Percentiles rank a stretch among this genome's conserved stretches.
These are phyloP conservation scores for Arthroderma sp. DNA, from an alignment of 2,329 filamentous ascomycete genomes.

Conservation along the genomic window DNA sequence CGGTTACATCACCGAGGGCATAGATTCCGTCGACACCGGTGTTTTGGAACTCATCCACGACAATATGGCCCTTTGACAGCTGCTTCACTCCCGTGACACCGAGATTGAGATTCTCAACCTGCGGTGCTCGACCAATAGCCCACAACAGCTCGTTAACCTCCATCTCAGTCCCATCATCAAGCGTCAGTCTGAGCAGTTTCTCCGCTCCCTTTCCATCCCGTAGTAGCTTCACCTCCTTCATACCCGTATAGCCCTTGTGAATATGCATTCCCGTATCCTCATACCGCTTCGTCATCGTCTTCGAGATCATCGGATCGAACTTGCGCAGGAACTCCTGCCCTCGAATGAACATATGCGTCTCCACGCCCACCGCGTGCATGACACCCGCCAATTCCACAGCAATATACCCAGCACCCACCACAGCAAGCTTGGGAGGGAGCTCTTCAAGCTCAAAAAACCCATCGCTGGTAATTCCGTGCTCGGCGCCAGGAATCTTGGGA, in stretches of 20 bases:
- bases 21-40: slow-evolving; percentile 35
- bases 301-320: slow-evolving; percentile 41
- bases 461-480: slow-evolving; percentile 39
- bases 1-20: slow-evolving; percentile 39
- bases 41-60: slow-evolving; percentile 40
- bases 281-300: slow-evolving; percentile 39
- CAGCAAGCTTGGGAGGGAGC: slow-evolving; percentile 37
- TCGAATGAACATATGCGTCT: slow-evolving; percentile 39
- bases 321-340: slow-evolving; percentile 36
- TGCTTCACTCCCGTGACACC: slow-evolving; percentile 31
- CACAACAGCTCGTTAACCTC: slow-evolving; percentile 39
- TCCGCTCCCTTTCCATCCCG: slow-evolving; percentile 33
- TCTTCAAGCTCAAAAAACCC: slow-evolving; percentile 39
- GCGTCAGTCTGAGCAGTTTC: slow-evolving; percentile 33
- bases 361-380: slow-evolving; percentile 35
- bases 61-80: slow-evolving; percentile 27
- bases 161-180: slow-evolving; percentile 30
- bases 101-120: slow-evolving; percentile 31
- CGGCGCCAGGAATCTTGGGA: slow-evolving; percentile 32
- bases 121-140: slow-evolving; percentile 36
- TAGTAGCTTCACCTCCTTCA: slow-evolving; percentile 36
- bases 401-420: slow-evolving; percentile 40
- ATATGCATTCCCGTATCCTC: slow-evolving; percentile 36
- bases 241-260: slow-evolving; percentile 33
- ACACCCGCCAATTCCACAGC: slow-evolving; percentile 40